These are phyloP conservation scores for Pisolithus marmoratus DNA, from an alignment of 768 basidiomycete species.

Conservation along the genomic window DNA sequence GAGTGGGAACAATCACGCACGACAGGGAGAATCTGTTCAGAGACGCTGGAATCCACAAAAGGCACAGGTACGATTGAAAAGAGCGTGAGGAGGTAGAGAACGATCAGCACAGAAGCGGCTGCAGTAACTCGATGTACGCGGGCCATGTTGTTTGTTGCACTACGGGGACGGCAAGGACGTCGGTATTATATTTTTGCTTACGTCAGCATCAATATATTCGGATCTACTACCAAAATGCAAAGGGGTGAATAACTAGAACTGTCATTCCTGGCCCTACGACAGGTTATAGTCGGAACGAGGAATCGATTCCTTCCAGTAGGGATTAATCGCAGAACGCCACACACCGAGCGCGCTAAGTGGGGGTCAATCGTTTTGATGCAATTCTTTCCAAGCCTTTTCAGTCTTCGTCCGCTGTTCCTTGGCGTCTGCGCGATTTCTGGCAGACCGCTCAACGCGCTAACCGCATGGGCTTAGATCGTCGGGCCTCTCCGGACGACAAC, in stretches of 20 bases:
- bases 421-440: slow-evolving; percentile 53
- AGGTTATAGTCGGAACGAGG: too few species aligned
- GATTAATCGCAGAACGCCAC: too few species aligned
- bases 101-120: slow-evolving; percentile 34
- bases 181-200: too few species aligned
- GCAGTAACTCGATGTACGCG: slow-evolving; percentile 50
- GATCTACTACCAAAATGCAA: too few species aligned
- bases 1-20: slow-evolving; percentile 33
- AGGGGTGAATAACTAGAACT: too few species aligned
- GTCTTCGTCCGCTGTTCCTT: slow-evolving; percentile 51
- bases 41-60: slow-evolving; percentile 40
- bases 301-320: too few species aligned
- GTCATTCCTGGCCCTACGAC: too few species aligned
- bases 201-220: too few species aligned
- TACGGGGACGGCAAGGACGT: too few species aligned
- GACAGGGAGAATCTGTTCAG: slow-evolving; percentile 50
- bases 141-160: slow-evolving; percentile 38
- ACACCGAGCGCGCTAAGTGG: too few species aligned
- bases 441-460: slow-evolving; percentile 56
- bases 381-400: slow-evolving; percentile 57
- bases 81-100: slow-evolving; percentile 52
- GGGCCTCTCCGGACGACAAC: neutral
- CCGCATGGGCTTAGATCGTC: neutral
- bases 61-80: slow-evolving; percentile 53
- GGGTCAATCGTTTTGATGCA: slow-evolving; percentile 42